A percentile compares a stretch with the other conserved stretches of the same genome.
Evolutionary conservation across 148 eudicot species (phyloP).

Genomic region (Rhododendron kiyosumense): DNA sequence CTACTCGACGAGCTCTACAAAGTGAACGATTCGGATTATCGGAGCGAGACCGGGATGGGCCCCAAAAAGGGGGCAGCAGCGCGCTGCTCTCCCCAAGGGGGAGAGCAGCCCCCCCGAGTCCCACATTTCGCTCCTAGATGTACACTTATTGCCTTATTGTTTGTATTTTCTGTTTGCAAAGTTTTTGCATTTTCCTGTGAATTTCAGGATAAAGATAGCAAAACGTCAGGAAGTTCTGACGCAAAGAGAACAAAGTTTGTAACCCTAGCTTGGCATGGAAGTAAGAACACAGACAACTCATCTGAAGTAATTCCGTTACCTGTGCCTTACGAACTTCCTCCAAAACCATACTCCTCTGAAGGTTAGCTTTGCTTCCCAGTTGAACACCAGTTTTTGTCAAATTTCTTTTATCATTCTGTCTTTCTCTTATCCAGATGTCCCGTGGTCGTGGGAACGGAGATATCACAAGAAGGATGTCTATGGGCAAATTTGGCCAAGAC

Average conservation of each 20-base stretch:
- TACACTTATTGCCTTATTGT: background rate
- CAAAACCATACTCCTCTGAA: constrained; percentile 61
- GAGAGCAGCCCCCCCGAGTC: too few relatives aligned
- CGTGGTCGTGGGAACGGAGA: constrained; percentile 93
- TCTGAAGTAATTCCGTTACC: constrained; percentile 62
- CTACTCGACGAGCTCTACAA: too few relatives aligned
- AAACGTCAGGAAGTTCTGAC: constrained; percentile 19
- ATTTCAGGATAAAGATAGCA: constrained; percentile 29
- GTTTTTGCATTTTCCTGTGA: background rate
- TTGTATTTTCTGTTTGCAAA: background rate
- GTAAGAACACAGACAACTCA: constrained; percentile 19
- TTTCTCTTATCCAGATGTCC: constrained; percentile 51
- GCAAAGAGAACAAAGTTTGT: constrained; percentile 58
- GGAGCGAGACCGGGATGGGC: too few relatives aligned
- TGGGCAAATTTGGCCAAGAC: constrained; percentile 89
- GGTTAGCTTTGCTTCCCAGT: constrained; percentile 31
- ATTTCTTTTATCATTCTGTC: background rate
- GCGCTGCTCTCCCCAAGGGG: too few relatives aligned
- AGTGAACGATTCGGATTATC: too few relatives aligned
- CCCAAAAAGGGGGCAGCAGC: too few relatives aligned
- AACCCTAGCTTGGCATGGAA: constrained; percentile 54
- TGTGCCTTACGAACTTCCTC: constrained; percentile 91
- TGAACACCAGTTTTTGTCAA: background rate
- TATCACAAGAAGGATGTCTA: constrained; percentile 73
- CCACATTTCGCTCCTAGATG: background rate